Evolutionary conservation across 768 basidiomycete genomes (phyloP).

Genomic region (Amanita pallidorosea): DNA sequence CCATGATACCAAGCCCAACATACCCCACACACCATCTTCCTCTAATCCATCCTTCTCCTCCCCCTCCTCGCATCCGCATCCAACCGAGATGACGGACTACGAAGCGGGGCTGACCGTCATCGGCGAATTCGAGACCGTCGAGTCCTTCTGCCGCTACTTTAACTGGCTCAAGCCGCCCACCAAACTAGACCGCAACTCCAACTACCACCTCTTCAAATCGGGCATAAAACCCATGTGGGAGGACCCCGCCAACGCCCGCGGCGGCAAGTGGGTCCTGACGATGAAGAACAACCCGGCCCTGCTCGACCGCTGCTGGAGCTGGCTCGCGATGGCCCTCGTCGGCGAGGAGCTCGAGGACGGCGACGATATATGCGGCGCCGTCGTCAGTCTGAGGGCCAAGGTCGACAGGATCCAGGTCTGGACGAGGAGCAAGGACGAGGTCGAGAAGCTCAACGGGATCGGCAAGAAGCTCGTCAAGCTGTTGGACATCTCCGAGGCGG

Average conservation of each 20-base stretch:
- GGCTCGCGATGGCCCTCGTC: slow-evolving; percentile 86
- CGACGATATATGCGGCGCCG: slow-evolving; percentile 75
- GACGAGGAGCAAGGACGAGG: slow-evolving; percentile 79
- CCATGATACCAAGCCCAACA: slow-evolving; percentile 78
- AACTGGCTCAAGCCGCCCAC: slow-evolving; percentile 93
- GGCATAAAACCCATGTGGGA: slow-evolving; percentile 99
- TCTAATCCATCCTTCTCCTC: slow-evolving; percentile 13
- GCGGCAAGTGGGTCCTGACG: slow-evolving; percentile 92
- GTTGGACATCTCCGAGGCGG: slow-evolving; percentile 75
- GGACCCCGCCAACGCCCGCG: slow-evolving; percentile 82
- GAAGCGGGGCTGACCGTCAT: slow-evolving; percentile 81
- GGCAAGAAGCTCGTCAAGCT: slow-evolving; percentile 76
- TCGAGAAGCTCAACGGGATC: slow-evolving; percentile 74
- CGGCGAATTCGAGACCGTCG: slow-evolving; percentile 86
- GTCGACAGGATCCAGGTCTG: slow-evolving; percentile 89
- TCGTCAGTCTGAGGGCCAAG: slow-evolving; percentile 79
- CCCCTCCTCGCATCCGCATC: slow-evolving; percentile 19
- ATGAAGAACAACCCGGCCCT: slow-evolving; percentile 76
- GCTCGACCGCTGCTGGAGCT: slow-evolving; percentile 83
- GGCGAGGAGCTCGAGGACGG: slow-evolving; percentile 71
- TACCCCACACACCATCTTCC: slow-evolving; percentile 42
- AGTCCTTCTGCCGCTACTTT: slow-evolving; percentile 84
- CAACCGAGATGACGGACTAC: slow-evolving; percentile 63
- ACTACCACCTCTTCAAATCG: slow-evolving; percentile 92
- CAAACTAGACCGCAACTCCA: slow-evolving; percentile 78